A percentile compares a stretch with the other conserved stretches of the same genome.
Conservation (phyloP, 2,329 filamentous ascomycete species). For the Colletotrichum salicis region DNA sequence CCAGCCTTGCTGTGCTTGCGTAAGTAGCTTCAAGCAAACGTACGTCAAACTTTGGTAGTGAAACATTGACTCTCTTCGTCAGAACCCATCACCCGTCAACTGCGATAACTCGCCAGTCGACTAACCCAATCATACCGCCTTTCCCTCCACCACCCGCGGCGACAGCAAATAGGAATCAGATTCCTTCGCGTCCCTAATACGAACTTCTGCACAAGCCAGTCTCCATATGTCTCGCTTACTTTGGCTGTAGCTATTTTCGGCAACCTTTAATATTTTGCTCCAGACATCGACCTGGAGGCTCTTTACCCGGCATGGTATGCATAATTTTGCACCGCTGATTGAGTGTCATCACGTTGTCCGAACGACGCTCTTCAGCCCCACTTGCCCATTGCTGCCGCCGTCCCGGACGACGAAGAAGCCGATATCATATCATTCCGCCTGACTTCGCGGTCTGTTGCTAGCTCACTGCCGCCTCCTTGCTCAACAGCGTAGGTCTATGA, state of each 20-base stretch:
- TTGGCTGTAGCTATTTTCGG: slow-evolving; percentile 27
- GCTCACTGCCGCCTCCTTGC: background rate
- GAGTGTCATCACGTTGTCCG: background rate
- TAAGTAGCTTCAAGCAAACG: background rate
- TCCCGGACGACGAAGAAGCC: background rate
- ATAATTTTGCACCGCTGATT: background rate
- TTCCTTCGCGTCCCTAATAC: slow-evolving; percentile 28
- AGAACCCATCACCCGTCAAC: background rate
- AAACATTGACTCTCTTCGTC: background rate
- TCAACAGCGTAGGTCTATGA: background rate
- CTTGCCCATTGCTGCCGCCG: background rate
- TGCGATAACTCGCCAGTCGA: background rate
- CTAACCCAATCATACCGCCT: slow-evolving; percentile 10
- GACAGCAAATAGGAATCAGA: slow-evolving; percentile 4
- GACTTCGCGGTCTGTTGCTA: background rate
- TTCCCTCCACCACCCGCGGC: background rate
- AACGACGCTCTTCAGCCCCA: background rate
- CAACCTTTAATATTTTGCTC: background rate
- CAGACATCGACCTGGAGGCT: background rate
- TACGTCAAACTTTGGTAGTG: background rate
- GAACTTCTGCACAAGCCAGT: slow-evolving; percentile 29
- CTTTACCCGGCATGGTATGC: background rate
- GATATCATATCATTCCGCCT: background rate
- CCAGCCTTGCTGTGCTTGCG: background rate
- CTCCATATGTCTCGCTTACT: background rate